Base-by-base conservation (phyloP, 192 early-diverging fungal species). In the Coemansia sp. region DNA sequence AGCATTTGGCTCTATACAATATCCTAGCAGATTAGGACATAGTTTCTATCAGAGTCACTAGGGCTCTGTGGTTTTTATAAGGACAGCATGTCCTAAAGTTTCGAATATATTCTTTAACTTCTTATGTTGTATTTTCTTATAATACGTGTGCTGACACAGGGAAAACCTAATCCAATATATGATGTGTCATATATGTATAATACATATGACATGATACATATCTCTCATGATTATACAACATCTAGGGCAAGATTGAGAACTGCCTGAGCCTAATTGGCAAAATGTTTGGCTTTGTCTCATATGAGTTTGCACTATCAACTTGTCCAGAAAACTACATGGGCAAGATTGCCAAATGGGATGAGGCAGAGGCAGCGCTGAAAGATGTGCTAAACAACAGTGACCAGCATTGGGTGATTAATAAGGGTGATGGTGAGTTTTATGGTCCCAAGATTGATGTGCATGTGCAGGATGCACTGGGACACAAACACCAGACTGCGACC, bases 401-500 rank as follows among this genome's bases (percentile, higher is more conserved):
- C 2, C 52, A 75, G 39, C 54, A 67, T 4, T 95, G 91, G 90
- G 76, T 84, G 0, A 60, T 92, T 7, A 94, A 93, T 43, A 75
- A 84, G 29, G 93, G 91, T 6, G 95, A 98, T 71, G 95, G 94
- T 5, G 95, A 93, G 1, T 98, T 98, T 67, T 98, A 98, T 72
- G 95, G 95, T 2, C 95, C 95, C 58, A 98, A 98, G 69, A 95
- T 98, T 60, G 95, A 98, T 66, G 87, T 95, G 21, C 85, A 87
- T 56, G 88, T 98, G 1, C 77, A 77, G 57, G 96, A 98, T 68
- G 89, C 89, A 2, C 66, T 91, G 5, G 90, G 90, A 11, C 80
- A 94, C 32, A 79, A 79, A 50, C 96, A 96, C 69, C 96, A 98
- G 66, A 96, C 93, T 5, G 96, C 93, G 4, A 98, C 96, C 2